Evolutionary conservation across 164 flowering plant species (phyloP).

Genomic region (Tinospora cordifolia): DNA sequence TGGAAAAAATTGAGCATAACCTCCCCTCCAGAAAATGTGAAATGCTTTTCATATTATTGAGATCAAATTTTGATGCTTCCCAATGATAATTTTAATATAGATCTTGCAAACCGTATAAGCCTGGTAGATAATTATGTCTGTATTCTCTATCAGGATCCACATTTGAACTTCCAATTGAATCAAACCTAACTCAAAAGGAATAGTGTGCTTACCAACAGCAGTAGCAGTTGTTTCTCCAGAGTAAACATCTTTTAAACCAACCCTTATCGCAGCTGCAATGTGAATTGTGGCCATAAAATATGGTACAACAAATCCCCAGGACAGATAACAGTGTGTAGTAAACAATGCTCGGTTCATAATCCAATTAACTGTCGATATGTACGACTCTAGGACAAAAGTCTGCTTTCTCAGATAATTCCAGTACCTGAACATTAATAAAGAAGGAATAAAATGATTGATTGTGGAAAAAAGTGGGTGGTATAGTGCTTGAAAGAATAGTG

Average conservation of each 20-base stretch:
- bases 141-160: background rate
- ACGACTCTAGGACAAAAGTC: conserved; percentile 93
- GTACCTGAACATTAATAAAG: conserved; percentile 50
- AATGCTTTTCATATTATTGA: conserved; percentile 1
- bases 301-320: conserved; percentile 97
- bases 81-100: background rate
- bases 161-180: conserved; percentile 8
- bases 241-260: conserved; percentile 30
- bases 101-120: background rate
- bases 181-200: conserved; percentile 25
- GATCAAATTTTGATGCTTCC: background rate
- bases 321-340: conserved; percentile 75
- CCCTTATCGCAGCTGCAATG: conserved; percentile 54
- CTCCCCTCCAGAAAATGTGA: too few species aligned
- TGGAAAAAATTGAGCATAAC: background rate
- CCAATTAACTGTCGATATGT: conserved; percentile 63
- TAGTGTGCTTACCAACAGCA: conserved; percentile 53
- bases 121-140: background rate
- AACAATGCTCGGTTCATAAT: conserved; percentile 87
- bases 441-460: conserved; percentile 1
- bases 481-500: background rate
- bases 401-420: conserved; percentile 99
- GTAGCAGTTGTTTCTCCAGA: conserved; percentile 31
- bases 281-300: conserved; percentile 67
- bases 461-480: background rate